Percentiles rank a stretch among this genome's conserved stretches.
Evolutionary conservation across 345 rosid species (phyloP).

Genomic region (Diplotaxis tenuifolia): DNA sequence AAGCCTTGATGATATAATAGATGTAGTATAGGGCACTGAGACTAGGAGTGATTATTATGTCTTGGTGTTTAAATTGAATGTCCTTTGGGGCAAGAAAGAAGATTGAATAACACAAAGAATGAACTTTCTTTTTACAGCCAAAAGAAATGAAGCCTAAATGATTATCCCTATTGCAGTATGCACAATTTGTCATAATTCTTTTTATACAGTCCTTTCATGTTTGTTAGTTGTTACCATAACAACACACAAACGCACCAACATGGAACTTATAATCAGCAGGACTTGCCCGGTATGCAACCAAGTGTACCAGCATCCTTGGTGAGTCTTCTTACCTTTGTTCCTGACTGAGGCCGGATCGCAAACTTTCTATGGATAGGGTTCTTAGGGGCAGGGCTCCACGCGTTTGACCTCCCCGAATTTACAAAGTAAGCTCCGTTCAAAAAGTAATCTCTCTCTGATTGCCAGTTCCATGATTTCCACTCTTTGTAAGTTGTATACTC

Average conservation of each 20-base stretch:
- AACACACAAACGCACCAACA: neutral
- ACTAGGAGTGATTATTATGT: neutral
- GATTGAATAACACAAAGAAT: neutral
- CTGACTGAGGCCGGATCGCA: neutral
- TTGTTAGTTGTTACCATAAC: neutral
- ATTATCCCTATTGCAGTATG: neutral
- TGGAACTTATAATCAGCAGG: neutral
- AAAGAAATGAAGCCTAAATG: neutral
- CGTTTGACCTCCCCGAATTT: neutral
- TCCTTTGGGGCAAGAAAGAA: neutral
- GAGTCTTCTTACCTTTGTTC: neutral
- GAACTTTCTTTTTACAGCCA: neutral
- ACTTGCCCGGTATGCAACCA: neutral
- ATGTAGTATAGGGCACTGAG: neutral
- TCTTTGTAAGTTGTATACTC: neutral
- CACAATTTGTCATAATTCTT: neutral
- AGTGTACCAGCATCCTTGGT: neutral
- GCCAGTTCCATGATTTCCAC: neutral
- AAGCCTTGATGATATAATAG: neutral
- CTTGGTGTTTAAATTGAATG: neutral
- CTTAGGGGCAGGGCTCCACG: neutral
- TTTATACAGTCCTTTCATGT: neutral
- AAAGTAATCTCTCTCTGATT: neutral
- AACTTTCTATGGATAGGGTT: neutral
- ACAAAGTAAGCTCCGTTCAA: neutral